phyloP scores from a whole-genome alignment of 257 asterid genomes.

The Echium plantagineum region DNA sequence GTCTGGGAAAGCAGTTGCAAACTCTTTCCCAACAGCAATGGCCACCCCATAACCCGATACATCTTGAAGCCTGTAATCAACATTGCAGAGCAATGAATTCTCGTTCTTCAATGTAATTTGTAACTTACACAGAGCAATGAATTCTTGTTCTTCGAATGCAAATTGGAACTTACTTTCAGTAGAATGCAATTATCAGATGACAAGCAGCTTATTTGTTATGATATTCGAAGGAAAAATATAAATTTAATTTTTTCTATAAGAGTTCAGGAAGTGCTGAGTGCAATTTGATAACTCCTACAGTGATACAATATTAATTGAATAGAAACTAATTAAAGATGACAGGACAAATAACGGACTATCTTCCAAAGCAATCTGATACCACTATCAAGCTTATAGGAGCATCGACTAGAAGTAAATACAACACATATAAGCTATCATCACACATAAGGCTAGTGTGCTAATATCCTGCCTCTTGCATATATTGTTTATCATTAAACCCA shows the following conservation, averaged over 20 bases:
- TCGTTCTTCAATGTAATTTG: too few species aligned
- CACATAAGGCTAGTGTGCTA: neutral
- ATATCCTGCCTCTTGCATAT: neutral
- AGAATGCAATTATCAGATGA: neutral
- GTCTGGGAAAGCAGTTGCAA: conserved; percentile 53
- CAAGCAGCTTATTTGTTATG: neutral
- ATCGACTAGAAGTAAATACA: too few species aligned
- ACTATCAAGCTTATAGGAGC: too few species aligned
- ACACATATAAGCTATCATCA: neutral
- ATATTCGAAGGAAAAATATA: neutral
- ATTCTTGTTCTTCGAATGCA: neutral
- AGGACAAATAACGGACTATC: neutral
- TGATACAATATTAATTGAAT: neutral
- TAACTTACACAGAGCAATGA: too few species aligned
- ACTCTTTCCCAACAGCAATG: conserved; percentile 53
- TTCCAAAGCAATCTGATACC: neutral
- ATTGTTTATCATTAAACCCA: neutral
- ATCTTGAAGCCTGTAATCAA: conserved; percentile 77
- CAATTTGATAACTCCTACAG: neutral
- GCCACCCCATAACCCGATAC: conserved; percentile 91
- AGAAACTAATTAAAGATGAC: neutral
- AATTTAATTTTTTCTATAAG: neutral
- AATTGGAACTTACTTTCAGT: neutral
- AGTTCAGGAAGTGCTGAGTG: neutral
- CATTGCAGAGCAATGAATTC: neutral